Conservation (phyloP, 2,329 filamentous ascomycete genomes). For the Fusarium sp. region DNA sequence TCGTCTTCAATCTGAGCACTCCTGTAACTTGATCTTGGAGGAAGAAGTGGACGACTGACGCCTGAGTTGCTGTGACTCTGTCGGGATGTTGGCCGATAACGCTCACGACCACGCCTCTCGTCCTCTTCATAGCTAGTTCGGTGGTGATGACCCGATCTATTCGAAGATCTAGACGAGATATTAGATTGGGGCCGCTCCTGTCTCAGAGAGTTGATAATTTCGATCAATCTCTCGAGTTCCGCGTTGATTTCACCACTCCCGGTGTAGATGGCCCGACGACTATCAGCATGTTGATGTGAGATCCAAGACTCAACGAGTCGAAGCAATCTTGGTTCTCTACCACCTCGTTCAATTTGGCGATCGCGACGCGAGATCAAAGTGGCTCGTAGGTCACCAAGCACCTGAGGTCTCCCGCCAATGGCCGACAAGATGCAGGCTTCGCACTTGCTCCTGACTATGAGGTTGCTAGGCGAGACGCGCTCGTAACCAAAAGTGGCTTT, state of each 20-base stretch:
- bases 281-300: constrained; percentile 40
- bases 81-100: background rate
- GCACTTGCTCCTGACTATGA: constrained; percentile 52
- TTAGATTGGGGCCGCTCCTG: background rate
- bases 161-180: background rate
- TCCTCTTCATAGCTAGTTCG: background rate
- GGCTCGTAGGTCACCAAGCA: constrained; percentile 59
- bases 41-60: background rate
- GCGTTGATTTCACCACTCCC: constrained; percentile 24
- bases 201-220: background rate
- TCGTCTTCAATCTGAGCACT: background rate
- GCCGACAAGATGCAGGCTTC: constrained; percentile 65
- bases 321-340: constrained; percentile 50
- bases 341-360: constrained; percentile 25
- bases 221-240: constrained; percentile 9
- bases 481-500: constrained; percentile 50
- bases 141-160: background rate
- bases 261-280: constrained; percentile 2
- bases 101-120: background rate
- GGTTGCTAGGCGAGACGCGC: constrained; percentile 33
- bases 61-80: background rate
- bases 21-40: background rate
- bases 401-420: constrained; percentile 56
- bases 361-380: constrained; percentile 53
- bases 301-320: constrained; percentile 59